These are phyloP conservation scores for Colletotrichum tanaceti DNA, from an alignment of 2,329 filamentous ascomycete species.

Conservation along the genomic window DNA sequence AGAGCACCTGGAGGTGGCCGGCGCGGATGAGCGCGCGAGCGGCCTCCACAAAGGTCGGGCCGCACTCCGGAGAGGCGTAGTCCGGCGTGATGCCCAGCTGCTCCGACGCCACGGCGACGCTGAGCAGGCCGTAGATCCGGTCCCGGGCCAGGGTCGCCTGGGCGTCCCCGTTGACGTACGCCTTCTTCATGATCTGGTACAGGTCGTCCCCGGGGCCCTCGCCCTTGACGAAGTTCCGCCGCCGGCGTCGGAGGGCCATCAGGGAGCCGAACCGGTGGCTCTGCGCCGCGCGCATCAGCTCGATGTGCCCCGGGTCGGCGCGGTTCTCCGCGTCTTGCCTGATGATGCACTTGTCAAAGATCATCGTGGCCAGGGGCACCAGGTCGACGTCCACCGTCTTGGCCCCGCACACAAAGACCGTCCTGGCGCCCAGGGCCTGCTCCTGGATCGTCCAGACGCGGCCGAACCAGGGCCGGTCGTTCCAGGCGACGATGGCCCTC, in stretches of 20 bases:
- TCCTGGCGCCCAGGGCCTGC: conserved; percentile 44
- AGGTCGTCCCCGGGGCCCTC: conserved; percentile 41
- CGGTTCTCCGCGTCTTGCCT: conserved; percentile 6
- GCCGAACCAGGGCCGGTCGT: conserved; percentile 44
- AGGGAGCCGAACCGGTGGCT: conserved; percentile 1
- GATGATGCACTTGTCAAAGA: conserved; percentile 38
- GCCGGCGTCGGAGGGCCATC: conserved; percentile 12
- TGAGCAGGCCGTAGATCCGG: conserved; percentile 45
- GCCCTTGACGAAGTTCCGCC: conserved; percentile 35
- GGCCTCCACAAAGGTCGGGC: conserved; percentile 17
- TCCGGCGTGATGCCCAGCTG: conserved; percentile 26
- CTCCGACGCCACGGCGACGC: conserved; percentile 36
- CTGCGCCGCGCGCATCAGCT: conserved; percentile 12
- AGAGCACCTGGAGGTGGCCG: conserved; percentile 28
- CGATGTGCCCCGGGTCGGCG: not conserved
- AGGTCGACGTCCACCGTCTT: conserved; percentile 45
- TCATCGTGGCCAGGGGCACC: conserved; percentile 42
- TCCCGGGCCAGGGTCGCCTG: conserved; percentile 42
- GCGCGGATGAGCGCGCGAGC: conserved; percentile 26
- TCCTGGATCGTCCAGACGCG: conserved; percentile 49
- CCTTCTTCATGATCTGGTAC: conserved; percentile 40
- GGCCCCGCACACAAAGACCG: conserved; percentile 46
- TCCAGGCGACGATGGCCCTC: conserved; percentile 17
- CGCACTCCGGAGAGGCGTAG: conserved; percentile 14
- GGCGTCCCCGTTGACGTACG: conserved; percentile 36